Evolutionary conservation across 805 yeast genomes (phyloP).

Genomic region (Yarrowia porcina): DNA sequence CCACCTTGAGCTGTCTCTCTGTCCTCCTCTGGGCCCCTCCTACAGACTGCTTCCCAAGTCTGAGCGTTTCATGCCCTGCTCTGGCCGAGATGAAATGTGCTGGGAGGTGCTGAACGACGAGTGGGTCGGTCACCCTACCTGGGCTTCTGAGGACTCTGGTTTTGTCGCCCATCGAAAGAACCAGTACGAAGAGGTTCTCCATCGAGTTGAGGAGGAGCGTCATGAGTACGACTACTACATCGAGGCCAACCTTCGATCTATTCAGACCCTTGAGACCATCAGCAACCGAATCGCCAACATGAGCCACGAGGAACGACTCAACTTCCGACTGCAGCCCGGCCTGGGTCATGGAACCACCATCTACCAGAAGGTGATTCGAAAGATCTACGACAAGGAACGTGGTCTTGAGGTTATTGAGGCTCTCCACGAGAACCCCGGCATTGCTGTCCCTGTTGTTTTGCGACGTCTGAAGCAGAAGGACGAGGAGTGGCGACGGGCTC

Average conservation of each 20-base stretch:
- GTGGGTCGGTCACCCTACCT: slow-evolving; percentile 99
- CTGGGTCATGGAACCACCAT: slow-evolving; percentile 92
- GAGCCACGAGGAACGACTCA: slow-evolving; percentile 84
- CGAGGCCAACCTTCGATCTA: slow-evolving; percentile 91
- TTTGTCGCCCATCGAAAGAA: slow-evolving; percentile 98
- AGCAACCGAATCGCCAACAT: slow-evolving; percentile 90
- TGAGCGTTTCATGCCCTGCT: slow-evolving; percentile 94
- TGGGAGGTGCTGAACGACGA: slow-evolving; percentile 98
- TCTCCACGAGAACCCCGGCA: slow-evolving; percentile 88
- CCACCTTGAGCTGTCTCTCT: slow-evolving; percentile 79
- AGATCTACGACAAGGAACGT: slow-evolving; percentile 88
- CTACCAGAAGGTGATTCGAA: slow-evolving; percentile 88
- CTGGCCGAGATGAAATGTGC: slow-evolving; percentile 98
- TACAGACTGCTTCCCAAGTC: slow-evolving; percentile 89
- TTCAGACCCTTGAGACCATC: slow-evolving; percentile 91
- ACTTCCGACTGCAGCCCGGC: slow-evolving; percentile 86
- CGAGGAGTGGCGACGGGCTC: slow-evolving; percentile 98
- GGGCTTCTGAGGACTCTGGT: slow-evolving; percentile 99
- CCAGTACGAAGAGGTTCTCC: slow-evolving; percentile 93
- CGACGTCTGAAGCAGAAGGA: slow-evolving; percentile 94
- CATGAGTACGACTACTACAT: slow-evolving; percentile 95
- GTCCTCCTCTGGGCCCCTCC: slow-evolving; percentile 94
- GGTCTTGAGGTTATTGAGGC: slow-evolving; percentile 97
- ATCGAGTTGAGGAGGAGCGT: slow-evolving; percentile 95
- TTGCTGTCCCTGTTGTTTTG: slow-evolving; percentile 90